Conservation (phyloP, 208 protist genomes). For the Leishmania turanica region DNA sequence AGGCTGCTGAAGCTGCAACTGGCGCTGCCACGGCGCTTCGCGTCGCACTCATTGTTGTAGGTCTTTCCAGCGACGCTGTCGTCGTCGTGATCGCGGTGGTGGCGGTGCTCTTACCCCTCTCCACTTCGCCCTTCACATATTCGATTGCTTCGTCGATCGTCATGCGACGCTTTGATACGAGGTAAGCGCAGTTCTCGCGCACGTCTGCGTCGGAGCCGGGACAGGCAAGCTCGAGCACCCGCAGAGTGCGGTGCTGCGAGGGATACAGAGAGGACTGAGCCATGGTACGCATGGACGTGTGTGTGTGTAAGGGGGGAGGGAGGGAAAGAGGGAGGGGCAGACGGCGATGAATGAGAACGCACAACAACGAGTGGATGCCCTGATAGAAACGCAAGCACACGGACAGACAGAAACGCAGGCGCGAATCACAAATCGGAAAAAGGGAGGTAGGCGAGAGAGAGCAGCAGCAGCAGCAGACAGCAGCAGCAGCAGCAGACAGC, state of each 20-base stretch:
- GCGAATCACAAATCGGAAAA: too few species aligned
- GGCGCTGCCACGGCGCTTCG: background rate
- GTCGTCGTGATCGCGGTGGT: background rate
- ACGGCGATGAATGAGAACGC: background rate
- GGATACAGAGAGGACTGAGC: slow-evolving; percentile 31
- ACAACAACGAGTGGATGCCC: background rate
- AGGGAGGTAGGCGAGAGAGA: background rate
- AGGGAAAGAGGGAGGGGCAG: background rate
- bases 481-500: background rate
- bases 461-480: background rate
- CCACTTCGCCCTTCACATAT: slow-evolving; percentile 24
- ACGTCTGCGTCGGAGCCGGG: slow-evolving; percentile 40
- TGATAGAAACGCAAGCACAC: background rate
- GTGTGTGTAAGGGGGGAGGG: background rate
- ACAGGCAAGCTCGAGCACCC: slow-evolving; percentile 44
- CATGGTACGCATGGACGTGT: background rate
- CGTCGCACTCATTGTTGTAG: background rate
- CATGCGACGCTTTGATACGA: slow-evolving; percentile 53
- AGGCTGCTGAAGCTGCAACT: background rate
- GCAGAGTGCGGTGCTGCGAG: slow-evolving; percentile 28
- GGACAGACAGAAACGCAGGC: background rate
- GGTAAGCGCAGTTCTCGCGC: slow-evolving; percentile 49
- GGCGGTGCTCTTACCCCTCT: background rate
- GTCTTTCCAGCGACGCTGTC: background rate
- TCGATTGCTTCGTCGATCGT: slow-evolving; percentile 60